Percentiles rank a stretch among this genome's conserved stretches.
Evolutionary conservation across 2,329 filamentous ascomycete species (phyloP).

Genomic region (Fusarium robinianum): DNA sequence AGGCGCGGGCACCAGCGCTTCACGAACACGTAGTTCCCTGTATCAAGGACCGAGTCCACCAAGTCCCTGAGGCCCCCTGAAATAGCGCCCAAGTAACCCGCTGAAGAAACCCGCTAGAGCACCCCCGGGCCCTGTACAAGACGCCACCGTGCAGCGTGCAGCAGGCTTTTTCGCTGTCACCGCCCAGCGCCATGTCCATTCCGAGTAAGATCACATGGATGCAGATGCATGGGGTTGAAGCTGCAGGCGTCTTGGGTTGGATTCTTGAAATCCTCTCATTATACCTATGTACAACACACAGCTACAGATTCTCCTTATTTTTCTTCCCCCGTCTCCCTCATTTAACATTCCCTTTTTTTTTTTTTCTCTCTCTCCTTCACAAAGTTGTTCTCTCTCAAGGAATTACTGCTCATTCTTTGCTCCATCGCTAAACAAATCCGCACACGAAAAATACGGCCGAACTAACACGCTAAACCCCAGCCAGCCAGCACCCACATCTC

Average conservation of each 20-base stretch:
- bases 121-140: conserved; percentile 23
- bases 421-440: not conserved
- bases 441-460: conserved; percentile 5
- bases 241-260: conserved; percentile 11
- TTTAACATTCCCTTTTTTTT: not conserved
- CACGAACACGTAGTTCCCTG: conserved; percentile 30
- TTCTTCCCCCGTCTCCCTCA: conserved; percentile 11
- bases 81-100: conserved; percentile 11
- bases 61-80: conserved; percentile 9
- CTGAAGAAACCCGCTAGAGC: conserved; percentile 9
- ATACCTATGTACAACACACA: too few species aligned
- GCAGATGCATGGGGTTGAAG: conserved; percentile 8
- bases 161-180: conserved; percentile 8
- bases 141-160: conserved; percentile 12
- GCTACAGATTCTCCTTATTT: too few species aligned
- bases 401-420: conserved; percentile 14
- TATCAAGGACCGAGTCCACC: conserved; percentile 12
- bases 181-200: conserved; percentile 2
- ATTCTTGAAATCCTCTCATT: too few species aligned
- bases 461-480: conserved; percentile 18
- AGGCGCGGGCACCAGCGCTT: conserved; percentile 6
- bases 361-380: not conserved
- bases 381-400: not conserved
- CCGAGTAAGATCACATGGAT: conserved; percentile 24
- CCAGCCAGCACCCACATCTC: conserved; percentile 26